Base-by-base conservation (phyloP, 2,329 filamentous ascomycete genomes). In the Scedosporium boydii region DNA sequence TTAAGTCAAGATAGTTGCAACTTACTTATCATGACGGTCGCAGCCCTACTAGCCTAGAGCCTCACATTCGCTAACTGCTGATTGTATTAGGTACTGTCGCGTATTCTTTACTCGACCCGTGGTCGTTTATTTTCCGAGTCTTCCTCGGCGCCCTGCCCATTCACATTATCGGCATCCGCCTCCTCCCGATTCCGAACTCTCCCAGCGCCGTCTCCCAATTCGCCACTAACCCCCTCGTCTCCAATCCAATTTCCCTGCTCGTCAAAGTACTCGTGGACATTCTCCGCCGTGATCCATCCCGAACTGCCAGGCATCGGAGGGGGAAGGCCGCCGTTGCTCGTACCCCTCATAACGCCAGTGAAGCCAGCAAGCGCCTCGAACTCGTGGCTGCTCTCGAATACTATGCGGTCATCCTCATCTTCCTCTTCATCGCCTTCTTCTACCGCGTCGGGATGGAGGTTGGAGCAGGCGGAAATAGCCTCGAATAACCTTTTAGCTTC, bases 201-300 rank as follows among this genome's bases (percentile, higher is more conserved):
- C 27, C 86, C 86, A 1, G 84, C 87, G 7, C 87, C 87, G 62
- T 86, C 86, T 55, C 87, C 87, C 21, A 88, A 76, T 62, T 78
- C 80, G n/a, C 53, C 60, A 7, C 55, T 34, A 56, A 79, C 83
- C 27, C 75, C 75, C 2, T 67, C 77, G 64, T 70, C 75, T 2
- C 70, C 76, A 66, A 89, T 88, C 83, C 88, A 93, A 70, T 93
- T 92, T 2, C 91, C 91, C 7, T 92, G 82, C 65, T 83, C 86
- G 68, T 95, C 90, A 73, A 95, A 90, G 70, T 86, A 96, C 67
- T 96, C 84, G 66, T 88, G 80, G 72, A 96, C 87, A 69, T 97
- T 98, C 63, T 96, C 93, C 7, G 90, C 89, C 16, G 93, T 98
- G 70, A 98, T 92, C 90, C 90, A 93, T 0, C 89, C 89, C 0